Base-by-base conservation (phyloP, 2,329 filamentous ascomycete species). In the Hypoxylon sp. region DNA sequence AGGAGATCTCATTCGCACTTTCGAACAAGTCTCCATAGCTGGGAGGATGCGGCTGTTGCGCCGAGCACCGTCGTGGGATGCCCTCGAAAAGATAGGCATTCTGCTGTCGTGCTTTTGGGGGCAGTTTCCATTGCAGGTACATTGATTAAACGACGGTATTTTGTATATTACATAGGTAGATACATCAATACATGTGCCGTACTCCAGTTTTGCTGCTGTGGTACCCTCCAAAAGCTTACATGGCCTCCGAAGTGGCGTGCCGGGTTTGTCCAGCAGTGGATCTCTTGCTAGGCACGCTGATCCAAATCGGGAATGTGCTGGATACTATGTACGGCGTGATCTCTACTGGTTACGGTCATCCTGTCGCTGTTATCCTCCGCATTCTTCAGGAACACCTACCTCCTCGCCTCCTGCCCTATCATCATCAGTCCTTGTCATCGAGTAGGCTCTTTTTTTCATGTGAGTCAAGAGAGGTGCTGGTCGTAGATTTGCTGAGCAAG, bases 291-390 rank as follows among this genome's bases (percentile, higher is more conserved):
- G 57, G 49, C 60, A 61, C 62, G 59, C 63, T 66, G 61, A 54
- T 59, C 64, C 61, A 59, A 66, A 66, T 67, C 65, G 61, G 65
- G 65, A 65, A 67, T 67, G 65, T 66, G 63, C 60, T 65, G 57
- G 61, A 58, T 60, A 49, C 57, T n/a, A n/a, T n/a, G n/a, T n/a
- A 25, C 51, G 25, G 56, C 62, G 51, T 63, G 59, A 62, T 65
- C 45, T 50, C 59, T 63, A 56, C 37, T 42, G 25, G 23, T 36
- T 25, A 25, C 21, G 21, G 21, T 25, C 5, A 23, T 40, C 13
- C 11, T 27, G 21, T 31, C 8, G 31, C 34, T 36, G 44, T 25
- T 56, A 56, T 57, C 60, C 59, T 64, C 60, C 61, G 53, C 60
- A 59, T 53, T 61, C 36, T n/a, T 59, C 56, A 59, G 55, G 55